Conservation (phyloP, 78 protist genomes). For the Kipferlia bialata region DNA sequence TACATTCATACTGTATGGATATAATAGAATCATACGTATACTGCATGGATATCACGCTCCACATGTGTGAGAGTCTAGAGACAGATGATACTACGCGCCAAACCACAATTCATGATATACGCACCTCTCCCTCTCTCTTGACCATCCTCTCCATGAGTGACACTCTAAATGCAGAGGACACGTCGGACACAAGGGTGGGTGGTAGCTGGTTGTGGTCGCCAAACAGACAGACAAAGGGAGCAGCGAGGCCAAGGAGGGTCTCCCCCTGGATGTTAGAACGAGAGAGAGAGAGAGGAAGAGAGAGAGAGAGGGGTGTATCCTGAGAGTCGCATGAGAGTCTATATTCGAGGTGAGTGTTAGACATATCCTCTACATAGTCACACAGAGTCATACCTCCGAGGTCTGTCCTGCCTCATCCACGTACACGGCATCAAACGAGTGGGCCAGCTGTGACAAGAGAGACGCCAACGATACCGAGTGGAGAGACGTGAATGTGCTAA, state of each 20-base stretch:
- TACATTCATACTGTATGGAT: too few relatives aligned
- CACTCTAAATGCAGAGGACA: background rate
- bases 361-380: too few relatives aligned
- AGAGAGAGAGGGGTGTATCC: slow-evolving; percentile 19
- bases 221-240: background rate
- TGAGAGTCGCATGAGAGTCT: background rate
- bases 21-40: too few relatives aligned
- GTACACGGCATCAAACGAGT: background rate
- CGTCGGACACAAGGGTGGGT: slow-evolving; percentile 6
- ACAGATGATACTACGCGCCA: background rate
- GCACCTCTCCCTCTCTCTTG: background rate
- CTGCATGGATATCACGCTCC: too few relatives aligned
- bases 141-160: slow-evolving; percentile 15
- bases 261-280: too few relatives aligned
- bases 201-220: slow-evolving; percentile 34
- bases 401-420: slow-evolving; percentile 18
- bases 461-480: too few relatives aligned
- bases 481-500: too few relatives aligned
- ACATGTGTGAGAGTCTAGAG: too few relatives aligned
- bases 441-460: background rate
- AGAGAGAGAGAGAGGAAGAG: background rate
- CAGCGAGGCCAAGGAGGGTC: too few relatives aligned
- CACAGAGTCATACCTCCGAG: too few relatives aligned
- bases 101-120: background rate
- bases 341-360: too few relatives aligned